Evolutionary conservation across 2,329 filamentous ascomycete species (phyloP), one percentile per base, ranked within the genome.

Genomic region (Penicillium brasilianum): DNA sequence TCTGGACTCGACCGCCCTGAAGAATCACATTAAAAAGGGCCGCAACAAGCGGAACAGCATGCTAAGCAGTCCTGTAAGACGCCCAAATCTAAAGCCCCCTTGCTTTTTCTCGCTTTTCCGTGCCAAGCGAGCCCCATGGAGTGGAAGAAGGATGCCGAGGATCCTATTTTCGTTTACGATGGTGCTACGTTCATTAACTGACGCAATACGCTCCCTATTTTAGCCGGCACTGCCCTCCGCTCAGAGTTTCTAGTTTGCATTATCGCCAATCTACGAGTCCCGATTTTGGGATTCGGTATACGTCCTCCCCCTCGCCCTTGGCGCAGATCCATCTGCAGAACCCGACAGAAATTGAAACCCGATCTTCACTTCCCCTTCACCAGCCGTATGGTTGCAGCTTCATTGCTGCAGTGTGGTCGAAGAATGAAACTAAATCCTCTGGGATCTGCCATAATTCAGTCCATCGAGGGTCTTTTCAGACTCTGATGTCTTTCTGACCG

Each of bases 1-100:
- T 8, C 85, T 99, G 50, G 95, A 99, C 78, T 97, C 93, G 13
- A 96, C 91, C 71, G 94, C 94, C 36, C 83, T 99, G 64, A 99
- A 99, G 85, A 97, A 90, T 70, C 95, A 99, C 75, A 99, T 99
- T 79, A 99, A 99, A 83, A 98, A 97, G 82, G 93, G 93, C 64
- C 87, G 93, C 63, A 97, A 93, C 80, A 96, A 96, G 83, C 87
- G 94, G 63, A 92, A 97, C 78, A 94, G 89, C 78, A 96, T 97
- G 86, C 85, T 97, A 62, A 97, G 96, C 84, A 97, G 93, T 82
- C 94, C 94, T 75, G 92, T 96, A 88, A 81, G 92, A 89, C 53
- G 43, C 16, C 25, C 39, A 49, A 28, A 48, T 56, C 43, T 28
- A 49, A 28, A 48, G 57, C 43, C 58, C 63, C 64, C 57, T 67